Evolutionary conservation across 352 stramenopile genomes (phyloP), one percentile per base, ranked within the genome.

Genomic region (Achlya hypogyna): DNA sequence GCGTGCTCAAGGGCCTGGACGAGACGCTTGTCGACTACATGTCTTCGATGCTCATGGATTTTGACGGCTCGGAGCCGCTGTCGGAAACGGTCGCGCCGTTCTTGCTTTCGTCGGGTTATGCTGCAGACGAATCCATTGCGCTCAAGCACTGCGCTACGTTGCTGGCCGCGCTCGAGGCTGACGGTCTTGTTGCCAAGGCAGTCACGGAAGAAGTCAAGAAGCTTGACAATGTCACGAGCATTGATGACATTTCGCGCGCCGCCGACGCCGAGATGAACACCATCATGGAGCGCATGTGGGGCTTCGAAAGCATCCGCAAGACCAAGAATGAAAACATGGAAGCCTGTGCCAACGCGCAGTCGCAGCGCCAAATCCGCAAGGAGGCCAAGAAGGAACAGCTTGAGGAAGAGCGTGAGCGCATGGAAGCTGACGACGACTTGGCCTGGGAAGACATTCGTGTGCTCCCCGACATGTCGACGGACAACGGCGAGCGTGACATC

Each of bases 401-500:
- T 43, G 83, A 66, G 51, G 77, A 86, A 28, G 81, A 90, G 35
- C 70, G 74, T 31, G 81, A 86, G 10, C 69, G 76, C 28, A 71
- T 77, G 34, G 79, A 85, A 38, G 82, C 83, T 10, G 81, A 87
- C 54, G 71, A 82, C 51, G 85, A 93, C 59, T 78, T 81, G 29
- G 74, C 86, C 72, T 93, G 85, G 85, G 85, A 93, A 66, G 83
- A 93, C 67, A 74, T 73, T 34, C 81, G 85, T 23, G 78, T 86
- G 53, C 68, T 93, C 62, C 85, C 85, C 0, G 85, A 93, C 60
- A 65, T 93, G 58, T 82, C 75, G 28, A 82, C 80, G 49, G 85
- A 92, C 73, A 94, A 78, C 20, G 85, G 85, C 56, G 85, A 94
- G 65, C 76, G 52, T n/a, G 62, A 97, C 71, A 89, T 97, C 40